Evolutionary conservation across 192 early-diverging fungal genomes (phyloP), one percentile per base, ranked within the genome.

Genomic region (Coemansia sp.): DNA sequence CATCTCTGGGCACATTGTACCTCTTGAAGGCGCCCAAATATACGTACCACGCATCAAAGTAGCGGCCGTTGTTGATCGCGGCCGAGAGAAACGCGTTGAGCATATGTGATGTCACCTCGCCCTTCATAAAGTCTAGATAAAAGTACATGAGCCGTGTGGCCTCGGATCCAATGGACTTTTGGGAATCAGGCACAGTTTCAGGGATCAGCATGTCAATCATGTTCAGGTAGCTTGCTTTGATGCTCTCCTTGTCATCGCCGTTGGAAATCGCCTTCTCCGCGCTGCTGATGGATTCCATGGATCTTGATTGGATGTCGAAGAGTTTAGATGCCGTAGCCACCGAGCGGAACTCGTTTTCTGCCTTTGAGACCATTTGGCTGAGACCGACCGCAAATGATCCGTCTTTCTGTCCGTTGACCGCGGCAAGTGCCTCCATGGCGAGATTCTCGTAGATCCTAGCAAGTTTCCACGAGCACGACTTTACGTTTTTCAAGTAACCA

Each of bases 71-170:
- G 60, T 82, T 75, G 21, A 86, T 74, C 60, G 88, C 71, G 24
- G 89, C 83, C 20, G 77, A 69, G 11, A 92, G 46, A 60, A 90
- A 90, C 11, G 88, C 81, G 26, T 87, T 89, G 55, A 92, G 73
- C 48, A 91, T 62, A 0, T 82, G 73, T 9, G 87, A 39, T n/a
- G 77, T 84, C 26, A 88, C 78, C 7, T 68, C 60, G 21, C 76
- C 78, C 33, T 84, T 80, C 18, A 77, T 36, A 24, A 49, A 62
- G 6, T 81, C 81, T 0, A 76, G 39, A 43, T 63, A 78, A 45
- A 81, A 73, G 46, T 61, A 61, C 59, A 84, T 75, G 30, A 76
- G 30, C 18, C 72, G 68, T 20, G 51, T n/a, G 14, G 63, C 63
- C 59, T 69, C 78, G 21, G 78, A 81, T 4, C 69, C 78, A n/a